phyloP scores from a whole-genome alignment of 2,329 filamentous ascomycete genomes.

The Dothistroma pini region DNA sequence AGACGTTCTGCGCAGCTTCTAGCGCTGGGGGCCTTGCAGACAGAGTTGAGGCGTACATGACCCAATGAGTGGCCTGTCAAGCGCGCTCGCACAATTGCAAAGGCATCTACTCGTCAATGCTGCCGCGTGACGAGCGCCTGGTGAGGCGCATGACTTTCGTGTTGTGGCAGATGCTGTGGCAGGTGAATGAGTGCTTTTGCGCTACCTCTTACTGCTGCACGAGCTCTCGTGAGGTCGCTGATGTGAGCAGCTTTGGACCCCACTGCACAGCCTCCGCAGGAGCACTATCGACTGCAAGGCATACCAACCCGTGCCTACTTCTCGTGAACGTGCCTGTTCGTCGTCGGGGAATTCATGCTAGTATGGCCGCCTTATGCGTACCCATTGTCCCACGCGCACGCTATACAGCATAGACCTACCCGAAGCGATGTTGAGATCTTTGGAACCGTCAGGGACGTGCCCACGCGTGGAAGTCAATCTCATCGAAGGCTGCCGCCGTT shows the following conservation, averaged over 20 bases:
- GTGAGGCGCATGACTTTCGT: not conserved
- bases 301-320: not conserved
- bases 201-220: not conserved
- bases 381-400: not conserved
- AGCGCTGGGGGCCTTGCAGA: not conserved
- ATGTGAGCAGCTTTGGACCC: not conserved
- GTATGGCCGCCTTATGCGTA: not conserved
- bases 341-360: not conserved
- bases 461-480: not conserved
- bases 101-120: not conserved
- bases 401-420: not conserved
- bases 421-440: not conserved
- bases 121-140: not conserved
- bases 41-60: not conserved
- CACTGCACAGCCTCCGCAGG: slow-evolving; percentile 1
- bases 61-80: not conserved
- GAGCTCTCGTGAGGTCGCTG: not conserved
- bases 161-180: not conserved
- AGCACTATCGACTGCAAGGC: slow-evolving; percentile 2
- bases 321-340: not conserved
- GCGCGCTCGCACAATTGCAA: not conserved
- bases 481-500: not conserved
- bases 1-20: not conserved
- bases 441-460: not conserved
- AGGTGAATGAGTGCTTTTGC: not conserved